Base-by-base conservation (phyloP, 2,329 filamentous ascomycete species). In the Fusarium neocosmosporiellum region DNA sequence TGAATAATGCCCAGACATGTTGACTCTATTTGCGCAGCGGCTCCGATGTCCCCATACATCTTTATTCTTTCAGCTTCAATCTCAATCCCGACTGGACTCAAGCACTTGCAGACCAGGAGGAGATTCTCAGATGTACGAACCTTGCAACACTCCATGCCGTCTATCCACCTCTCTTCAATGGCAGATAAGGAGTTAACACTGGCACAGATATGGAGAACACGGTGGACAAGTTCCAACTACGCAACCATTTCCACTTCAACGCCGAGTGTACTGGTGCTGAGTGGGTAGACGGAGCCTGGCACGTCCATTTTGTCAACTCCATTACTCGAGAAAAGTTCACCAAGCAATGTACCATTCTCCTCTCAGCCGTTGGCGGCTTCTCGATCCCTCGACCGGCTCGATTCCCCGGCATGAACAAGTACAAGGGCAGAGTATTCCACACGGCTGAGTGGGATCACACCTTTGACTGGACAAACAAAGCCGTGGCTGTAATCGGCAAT, bases 61-160 rank as follows among this genome's bases (percentile, higher is more conserved):
- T 85, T 3, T 85, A 84, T 63, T 84, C 83, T 0, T 84, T 83
- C 76, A 83, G 80, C 39, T 84, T 84, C 73, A 82, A 80, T 20
- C 73, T 80, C 13, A 84, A 84, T 31, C 81, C 82, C 0, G 68
- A 83, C 53, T 84, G 83, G 82, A 79, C 79, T 13, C 77, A 80
- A 59, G 75, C 80, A 59, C 78, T 81, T 27, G 78, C 77, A 22
- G 77, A 81, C 7, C 80, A 81, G 59, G 54, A 70, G 1, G 83
- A 84, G 69, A 84, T 84, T 46, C 69, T 81, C 1, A 48, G 79
- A 34, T 81, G 76, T 75, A 39, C 5, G 74, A 27, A 69, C 70
- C 18, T 4, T 5, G 14, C 8, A 6, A 3, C 1, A 34, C 8
- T 3, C 20, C 36, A 24, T 5, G 16, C 16, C 16, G 7, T 37